Evolutionary conservation across 2,329 filamentous ascomycete genomes (phyloP).

Genomic region (Colletotrichum sp.): DNA sequence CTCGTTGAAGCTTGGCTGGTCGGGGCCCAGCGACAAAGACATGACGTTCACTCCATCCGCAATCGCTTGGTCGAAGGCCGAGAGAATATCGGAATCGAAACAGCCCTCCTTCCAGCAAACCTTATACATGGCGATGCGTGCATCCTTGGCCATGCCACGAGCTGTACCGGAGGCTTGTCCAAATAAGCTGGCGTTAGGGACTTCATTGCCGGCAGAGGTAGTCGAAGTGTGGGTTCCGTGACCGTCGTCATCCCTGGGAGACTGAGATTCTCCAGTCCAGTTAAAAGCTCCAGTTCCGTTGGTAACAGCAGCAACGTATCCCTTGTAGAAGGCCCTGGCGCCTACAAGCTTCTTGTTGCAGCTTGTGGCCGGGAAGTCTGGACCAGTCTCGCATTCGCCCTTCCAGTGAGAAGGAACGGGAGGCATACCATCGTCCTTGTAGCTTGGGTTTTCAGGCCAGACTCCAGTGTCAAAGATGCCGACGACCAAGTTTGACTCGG

Average conservation of each 20-base stretch:
- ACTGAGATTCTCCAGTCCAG: not conserved
- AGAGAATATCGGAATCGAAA: not conserved
- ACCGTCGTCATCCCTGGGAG: not conserved
- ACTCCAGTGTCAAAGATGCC: constrained; percentile 14
- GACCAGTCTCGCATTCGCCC: constrained; percentile 5
- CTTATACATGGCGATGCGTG: constrained; percentile 9
- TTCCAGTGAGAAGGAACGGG: constrained; percentile 13
- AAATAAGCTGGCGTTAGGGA: not conserved
- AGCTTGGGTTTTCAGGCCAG: constrained; percentile 21
- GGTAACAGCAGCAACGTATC: not conserved
- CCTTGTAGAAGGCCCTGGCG: constrained; percentile 11
- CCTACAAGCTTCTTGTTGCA: constrained; percentile 22
- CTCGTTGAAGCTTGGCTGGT: not conserved
- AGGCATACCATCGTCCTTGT: constrained; percentile 3
- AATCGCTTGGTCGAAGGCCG: constrained; percentile 6
- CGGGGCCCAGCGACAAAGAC: not conserved
- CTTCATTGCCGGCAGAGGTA: not conserved
- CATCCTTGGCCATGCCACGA: not conserved
- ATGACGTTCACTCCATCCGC: constrained; percentile 10
- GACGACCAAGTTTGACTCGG: constrained; percentile 11
- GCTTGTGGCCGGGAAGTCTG: not conserved
- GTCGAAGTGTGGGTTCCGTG: constrained; percentile 10
- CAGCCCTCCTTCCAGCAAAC: not conserved
- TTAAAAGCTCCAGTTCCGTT: not conserved
- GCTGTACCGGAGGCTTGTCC: constrained; percentile 8